Base-by-base conservation (phyloP, 2,329 filamentous ascomycete genomes). In the Helicocarpus griseus region DNA sequence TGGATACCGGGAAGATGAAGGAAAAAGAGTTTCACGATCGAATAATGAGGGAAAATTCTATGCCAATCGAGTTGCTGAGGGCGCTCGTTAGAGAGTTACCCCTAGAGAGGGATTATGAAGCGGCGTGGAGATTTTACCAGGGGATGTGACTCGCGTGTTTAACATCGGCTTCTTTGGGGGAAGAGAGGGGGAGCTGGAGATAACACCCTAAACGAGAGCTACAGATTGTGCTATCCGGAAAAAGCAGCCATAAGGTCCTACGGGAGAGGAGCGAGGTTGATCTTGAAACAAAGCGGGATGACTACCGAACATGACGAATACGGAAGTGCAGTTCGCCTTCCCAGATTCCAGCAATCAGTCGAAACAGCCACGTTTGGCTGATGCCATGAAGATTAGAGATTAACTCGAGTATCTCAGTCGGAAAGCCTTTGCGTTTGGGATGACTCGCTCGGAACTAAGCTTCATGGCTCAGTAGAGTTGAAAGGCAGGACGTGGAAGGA, bases 31-130 rank as follows among this genome's bases (percentile, higher is more conserved):
- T 81, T 48, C 77, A 83, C 57, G 77, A 82, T 59, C 58, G 61
- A 2, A 68, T 82, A 2, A 60, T 82, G 56, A 68, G 59, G 40
- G 71, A 72, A 0, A 79, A 78, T 52, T 66, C 71, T 44, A 78
- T 81, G 73, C 76, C 77, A 0, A 73, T 79, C 49, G 78, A 80
- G 63, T 59, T 81, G 53, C 58, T 80, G 31, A 65, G 78, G 40
- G 77, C 76, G 2, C 56, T 79, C 50, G 52, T 81, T 8, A 60
- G 71, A 41, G 64, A 68, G 3, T 59, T 70, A 53, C 65, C 70
- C 14, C 55, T 81, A 21, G 57, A 58, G 21, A 58, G 61, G 17
- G 70, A 78, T 13, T 76, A 73, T 52, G 69, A 72, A 56, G 63
- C 74, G 1, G 60, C 63, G 35, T 81, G 78, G 77, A 75, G 61